Evolutionary conservation across 2,329 filamentous ascomycete genomes (phyloP).

Genomic region (Passalora sequoiae): DNA sequence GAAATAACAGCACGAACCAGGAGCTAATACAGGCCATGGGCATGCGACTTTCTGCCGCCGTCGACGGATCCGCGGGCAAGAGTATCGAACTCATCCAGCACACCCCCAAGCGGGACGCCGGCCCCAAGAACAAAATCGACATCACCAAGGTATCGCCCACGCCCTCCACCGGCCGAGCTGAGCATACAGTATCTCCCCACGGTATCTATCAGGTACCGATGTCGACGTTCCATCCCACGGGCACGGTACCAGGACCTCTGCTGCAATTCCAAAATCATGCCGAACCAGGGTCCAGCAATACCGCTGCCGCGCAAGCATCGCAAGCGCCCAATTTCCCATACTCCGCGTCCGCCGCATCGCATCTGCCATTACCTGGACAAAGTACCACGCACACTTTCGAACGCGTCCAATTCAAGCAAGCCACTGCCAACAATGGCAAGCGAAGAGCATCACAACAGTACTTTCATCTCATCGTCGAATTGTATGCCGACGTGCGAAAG

Average conservation of each 20-base stretch:
- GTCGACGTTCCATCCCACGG: constrained; percentile 37
- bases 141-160: constrained; percentile 66
- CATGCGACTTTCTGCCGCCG: constrained; percentile 78
- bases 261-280: constrained; percentile 39
- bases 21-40: constrained; percentile 68
- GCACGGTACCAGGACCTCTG: constrained; percentile 35
- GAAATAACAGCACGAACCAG: constrained; percentile 34
- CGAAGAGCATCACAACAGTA: constrained; percentile 85
- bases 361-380: constrained; percentile 26
- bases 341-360: constrained; percentile 14
- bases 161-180: constrained; percentile 46
- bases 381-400: constrained; percentile 65
- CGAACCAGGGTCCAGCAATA: constrained; percentile 18
- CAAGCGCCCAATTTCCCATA: constrained; percentile 20
- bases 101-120: constrained; percentile 86
- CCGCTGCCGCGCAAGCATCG: constrained; percentile 11
- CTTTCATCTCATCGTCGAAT: constrained; percentile 83
- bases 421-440: constrained; percentile 91
- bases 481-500: constrained; percentile 63
- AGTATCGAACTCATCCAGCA: constrained; percentile 81
- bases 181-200: constrained; percentile 36
- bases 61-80: constrained; percentile 70
- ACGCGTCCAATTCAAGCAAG: constrained; percentile 89
- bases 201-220: constrained; percentile 33
- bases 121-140: constrained; percentile 67